Percentiles rank a stretch among this genome's conserved stretches.
phyloP scores from a whole-genome alignment of 73 alveolate genomes.

The Urostyla sp. region DNA sequence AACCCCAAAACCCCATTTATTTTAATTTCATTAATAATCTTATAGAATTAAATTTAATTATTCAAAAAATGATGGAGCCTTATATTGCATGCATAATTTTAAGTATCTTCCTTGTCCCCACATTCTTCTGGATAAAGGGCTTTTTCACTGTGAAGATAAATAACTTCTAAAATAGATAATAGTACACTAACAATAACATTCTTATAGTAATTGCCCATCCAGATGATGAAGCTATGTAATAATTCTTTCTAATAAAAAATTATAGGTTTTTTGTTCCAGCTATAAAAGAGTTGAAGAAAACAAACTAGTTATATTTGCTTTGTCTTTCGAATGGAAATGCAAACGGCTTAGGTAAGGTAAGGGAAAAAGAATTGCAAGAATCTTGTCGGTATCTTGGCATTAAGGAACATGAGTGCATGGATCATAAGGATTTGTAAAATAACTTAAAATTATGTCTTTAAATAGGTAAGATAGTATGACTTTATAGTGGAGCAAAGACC shows the following conservation, averaged over 20 bases:
- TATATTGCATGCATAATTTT: too few species aligned
- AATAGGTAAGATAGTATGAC: slow-evolving; percentile 67
- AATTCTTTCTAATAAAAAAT: neutral
- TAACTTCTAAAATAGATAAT: too few species aligned
- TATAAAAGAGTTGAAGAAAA: slow-evolving; percentile 61
- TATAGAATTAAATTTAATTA: too few species aligned
- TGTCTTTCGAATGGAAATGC: slow-evolving; percentile 91
- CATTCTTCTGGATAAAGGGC: too few species aligned
- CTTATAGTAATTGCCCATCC: slow-evolving; percentile 34
- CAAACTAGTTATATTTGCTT: slow-evolving; percentile 73
- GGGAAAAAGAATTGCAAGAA: slow-evolving; percentile 89
- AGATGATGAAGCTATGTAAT: slow-evolving; percentile 32
- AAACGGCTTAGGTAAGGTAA: slow-evolving; percentile 85
- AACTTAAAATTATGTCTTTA: slow-evolving; percentile 81
- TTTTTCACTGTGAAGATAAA: too few species aligned
- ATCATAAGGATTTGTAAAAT: slow-evolving; percentile 86
- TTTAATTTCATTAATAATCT: too few species aligned
- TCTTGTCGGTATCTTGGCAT: slow-evolving; percentile 75
- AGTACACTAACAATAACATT: slow-evolving; percentile 6
- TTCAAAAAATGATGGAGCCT: too few species aligned
- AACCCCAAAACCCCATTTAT: too few species aligned
- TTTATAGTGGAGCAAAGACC: too few species aligned
- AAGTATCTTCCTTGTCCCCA: too few species aligned
- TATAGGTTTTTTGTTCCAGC: slow-evolving; percentile 66
- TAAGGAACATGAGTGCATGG: slow-evolving; percentile 62